Percentiles rank a stretch among this genome's conserved stretches.
phyloP scores from a whole-genome alignment of 2,329 filamentous ascomycete genomes.

The Arachnopeziza araneosa region DNA sequence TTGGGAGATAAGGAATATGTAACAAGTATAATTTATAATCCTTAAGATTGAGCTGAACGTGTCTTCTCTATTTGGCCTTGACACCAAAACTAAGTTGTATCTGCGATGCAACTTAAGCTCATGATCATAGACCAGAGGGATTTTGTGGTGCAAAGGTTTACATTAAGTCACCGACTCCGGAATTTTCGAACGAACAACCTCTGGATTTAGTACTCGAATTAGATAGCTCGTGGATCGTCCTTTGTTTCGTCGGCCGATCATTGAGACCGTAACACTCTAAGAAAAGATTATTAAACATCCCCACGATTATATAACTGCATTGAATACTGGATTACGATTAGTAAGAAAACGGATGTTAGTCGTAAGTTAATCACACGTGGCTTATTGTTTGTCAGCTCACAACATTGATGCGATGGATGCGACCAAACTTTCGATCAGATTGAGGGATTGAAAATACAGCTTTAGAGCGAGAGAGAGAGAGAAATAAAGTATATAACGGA shows the following conservation, averaged over 20 bases:
- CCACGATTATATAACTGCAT: not conserved
- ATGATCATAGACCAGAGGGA: too few species aligned
- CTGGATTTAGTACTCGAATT: too few species aligned
- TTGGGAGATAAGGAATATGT: too few species aligned
- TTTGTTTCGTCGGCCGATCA: not conserved
- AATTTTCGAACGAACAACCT: too few species aligned
- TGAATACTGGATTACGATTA: not conserved
- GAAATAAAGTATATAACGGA: not conserved
- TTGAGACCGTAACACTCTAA: not conserved
- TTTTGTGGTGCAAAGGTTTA: too few species aligned
- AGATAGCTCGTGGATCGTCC: too few species aligned
- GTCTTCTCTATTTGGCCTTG: too few species aligned
- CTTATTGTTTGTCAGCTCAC: not conserved
- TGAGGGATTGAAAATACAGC: not conserved
- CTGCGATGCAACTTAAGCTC: too few species aligned
- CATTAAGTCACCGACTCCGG: too few species aligned
- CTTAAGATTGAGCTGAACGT: too few species aligned
- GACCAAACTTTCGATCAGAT: not conserved
- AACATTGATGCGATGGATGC: not conserved
- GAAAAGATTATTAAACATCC: not conserved
- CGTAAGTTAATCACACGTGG: not conserved
- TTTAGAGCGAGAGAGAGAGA: not conserved
- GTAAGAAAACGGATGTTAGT: not conserved
- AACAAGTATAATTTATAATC: too few species aligned
- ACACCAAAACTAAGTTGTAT: too few species aligned